Percentiles rank a stretch among this genome's conserved stretches.
Evolutionary conservation across 306 rosid genomes (phyloP).

Genomic region (Potentilla sterilis): DNA sequence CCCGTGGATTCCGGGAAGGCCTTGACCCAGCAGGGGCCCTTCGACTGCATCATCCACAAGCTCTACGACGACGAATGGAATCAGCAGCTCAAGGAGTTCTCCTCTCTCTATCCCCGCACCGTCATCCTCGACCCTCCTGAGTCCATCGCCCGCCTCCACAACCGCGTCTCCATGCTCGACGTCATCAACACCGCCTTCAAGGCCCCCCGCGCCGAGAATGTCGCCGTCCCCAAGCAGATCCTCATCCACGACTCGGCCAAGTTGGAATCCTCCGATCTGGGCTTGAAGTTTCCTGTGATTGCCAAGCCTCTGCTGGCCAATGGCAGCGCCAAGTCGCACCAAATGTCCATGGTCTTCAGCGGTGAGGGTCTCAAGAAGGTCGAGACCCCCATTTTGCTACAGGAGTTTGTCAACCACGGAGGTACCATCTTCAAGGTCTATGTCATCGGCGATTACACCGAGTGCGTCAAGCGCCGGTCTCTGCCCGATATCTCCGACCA

Average conservation of each 20-base stretch:
- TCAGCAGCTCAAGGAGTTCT: slow-evolving; percentile 2
- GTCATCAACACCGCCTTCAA: slow-evolving; percentile 7
- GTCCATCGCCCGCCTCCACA: slow-evolving; percentile 29
- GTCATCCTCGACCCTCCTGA: slow-evolving; percentile 33
- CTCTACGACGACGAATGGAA: slow-evolving; percentile 28
- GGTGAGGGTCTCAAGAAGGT: slow-evolving; percentile 31
- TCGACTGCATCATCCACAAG: slow-evolving; percentile 39
- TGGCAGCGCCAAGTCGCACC: slow-evolving; percentile 42
- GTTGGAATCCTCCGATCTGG: not conserved
- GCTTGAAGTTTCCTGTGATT: slow-evolving; percentile 26
- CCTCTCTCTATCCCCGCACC: slow-evolving; percentile 8
- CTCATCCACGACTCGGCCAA: not conserved
- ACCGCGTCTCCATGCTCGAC: slow-evolving; percentile 37
- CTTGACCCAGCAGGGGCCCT: slow-evolving; percentile 32
- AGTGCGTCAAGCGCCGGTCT: slow-evolving; percentile 59
- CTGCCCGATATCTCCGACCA: slow-evolving; percentile 38
- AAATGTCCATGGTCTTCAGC: slow-evolving; percentile 46
- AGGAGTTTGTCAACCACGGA: slow-evolving; percentile 72
- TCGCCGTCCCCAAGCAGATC: slow-evolving; percentile 26
- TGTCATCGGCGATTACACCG: slow-evolving; percentile 47
- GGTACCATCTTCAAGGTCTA: slow-evolving; percentile 69
- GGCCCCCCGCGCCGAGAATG: not conserved
- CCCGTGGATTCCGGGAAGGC: slow-evolving; percentile 11
- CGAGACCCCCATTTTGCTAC: slow-evolving; percentile 44
- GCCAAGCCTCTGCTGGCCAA: slow-evolving; percentile 29